These are phyloP conservation scores for Penicillium sp. DNA, from an alignment of 2,329 filamentous ascomycete species.

Conservation along the genomic window DNA sequence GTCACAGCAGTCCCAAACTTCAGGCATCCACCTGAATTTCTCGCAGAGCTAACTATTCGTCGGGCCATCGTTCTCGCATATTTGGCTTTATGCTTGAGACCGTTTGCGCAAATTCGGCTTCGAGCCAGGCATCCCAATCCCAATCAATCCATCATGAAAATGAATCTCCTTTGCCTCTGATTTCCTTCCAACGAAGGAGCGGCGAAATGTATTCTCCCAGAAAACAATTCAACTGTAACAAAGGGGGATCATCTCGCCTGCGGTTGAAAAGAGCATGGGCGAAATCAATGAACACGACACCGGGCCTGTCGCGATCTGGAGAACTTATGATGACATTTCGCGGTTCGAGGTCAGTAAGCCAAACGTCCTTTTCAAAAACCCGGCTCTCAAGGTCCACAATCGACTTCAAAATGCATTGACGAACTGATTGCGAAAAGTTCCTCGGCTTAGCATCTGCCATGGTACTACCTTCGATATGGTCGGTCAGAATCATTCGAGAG, in stretches of 20 bases:
- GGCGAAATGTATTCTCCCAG: constrained; percentile 17
- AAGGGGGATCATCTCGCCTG: constrained; percentile 6
- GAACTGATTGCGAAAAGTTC: constrained; percentile 7
- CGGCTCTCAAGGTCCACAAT: constrained; percentile 18
- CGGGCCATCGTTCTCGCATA: constrained; percentile 8
- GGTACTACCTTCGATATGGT: constrained; percentile 13
- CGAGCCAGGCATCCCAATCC: constrained; percentile 18
- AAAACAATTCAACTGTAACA: constrained; percentile 4
- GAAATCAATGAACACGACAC: constrained; percentile 15
- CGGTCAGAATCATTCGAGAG: constrained; percentile 20
- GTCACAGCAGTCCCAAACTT: not conserved
- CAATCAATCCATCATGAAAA: constrained; percentile 19
- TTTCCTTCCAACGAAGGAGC: constrained; percentile 12
- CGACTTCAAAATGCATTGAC: constrained; percentile 16
- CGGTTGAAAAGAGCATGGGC: constrained; percentile 13
- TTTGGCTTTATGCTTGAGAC: constrained; percentile 14
- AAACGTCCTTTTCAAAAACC: constrained; percentile 12
- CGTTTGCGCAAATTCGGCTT: constrained; percentile 18
- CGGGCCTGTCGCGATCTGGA: not conserved
- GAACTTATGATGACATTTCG: constrained; percentile 14
- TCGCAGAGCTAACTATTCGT: not conserved
- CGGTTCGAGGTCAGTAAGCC: constrained; percentile 11
- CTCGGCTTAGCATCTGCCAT: constrained; percentile 3
- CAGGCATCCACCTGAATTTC: not conserved
- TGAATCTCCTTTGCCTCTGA: constrained; percentile 5